Evolutionary conservation across 495 filamentous ascomycete species (phyloP), one percentile per base, ranked within the genome.

Genomic region (Hyaloscypha finlandica): DNA sequence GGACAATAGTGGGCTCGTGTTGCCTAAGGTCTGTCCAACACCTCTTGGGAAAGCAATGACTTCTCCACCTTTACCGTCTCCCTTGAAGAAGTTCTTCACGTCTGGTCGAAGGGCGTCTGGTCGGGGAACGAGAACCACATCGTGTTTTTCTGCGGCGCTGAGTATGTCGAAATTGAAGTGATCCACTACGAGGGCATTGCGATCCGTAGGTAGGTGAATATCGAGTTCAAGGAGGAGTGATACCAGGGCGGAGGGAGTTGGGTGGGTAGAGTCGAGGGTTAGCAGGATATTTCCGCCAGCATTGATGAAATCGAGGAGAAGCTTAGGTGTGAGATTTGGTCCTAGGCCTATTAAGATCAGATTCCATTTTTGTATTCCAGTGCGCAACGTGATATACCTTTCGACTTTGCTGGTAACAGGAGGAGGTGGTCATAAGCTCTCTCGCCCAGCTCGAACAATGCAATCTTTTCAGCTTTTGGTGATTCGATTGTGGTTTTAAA

Each of bases 171-270:
- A 92, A 79, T 92, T 92, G 86, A 97, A 97, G 83, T 99, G 95
- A 76, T 99, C 95, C 52, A 98, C 87, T 1, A 95, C 89, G 35
- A 94, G 79, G 39, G 90, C 86, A 48, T 89, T 89, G 70, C 92
- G 90, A 74, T 97, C 96, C 25, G 79, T 73, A n/a, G 96, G 89
- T 16, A 97, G 86, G 71, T 93, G 86, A 74, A 99, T 92, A 74
- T 97, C 96, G 74, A 97, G 81, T 79, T 99, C 94, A 68, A 92
- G 81, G 65, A 97, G 91, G 30, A 97, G 85, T 64, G 93, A 94
- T 72, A 88, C 89, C 70, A 97, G 82, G 61, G 90, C 87, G 69
- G 88, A 88, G 37, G 96, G 90, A 9, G 90, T 90, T 6, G 90
- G 77, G 59, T 84, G 80, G 64, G 89, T 87, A 64, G 89, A 86